phyloP scores from a whole-genome alignment of 169 alveolate genomes.

The Eimeria mitis region DNA sequence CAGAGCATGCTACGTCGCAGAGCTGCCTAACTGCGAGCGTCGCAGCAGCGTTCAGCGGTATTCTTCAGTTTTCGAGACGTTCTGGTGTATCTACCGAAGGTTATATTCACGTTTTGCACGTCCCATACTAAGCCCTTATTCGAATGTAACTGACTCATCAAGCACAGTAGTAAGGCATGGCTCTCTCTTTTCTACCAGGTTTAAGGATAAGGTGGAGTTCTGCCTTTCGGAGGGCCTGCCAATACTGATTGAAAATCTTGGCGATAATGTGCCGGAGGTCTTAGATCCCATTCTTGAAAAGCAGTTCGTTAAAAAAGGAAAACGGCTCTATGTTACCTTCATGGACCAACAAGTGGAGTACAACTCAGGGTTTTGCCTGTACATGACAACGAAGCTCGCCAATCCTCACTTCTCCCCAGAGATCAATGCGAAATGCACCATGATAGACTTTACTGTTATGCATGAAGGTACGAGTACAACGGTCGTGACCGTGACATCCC shows the following conservation, averaged over 20 bases:
- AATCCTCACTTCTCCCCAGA: constrained; percentile 99
- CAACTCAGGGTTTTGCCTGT: constrained; percentile 90
- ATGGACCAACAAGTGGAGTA: constrained; percentile 92
- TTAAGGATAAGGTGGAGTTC: constrained; percentile 95
- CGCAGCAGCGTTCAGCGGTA: not conserved
- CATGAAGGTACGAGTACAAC: constrained; percentile 86
- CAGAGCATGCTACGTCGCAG: not conserved
- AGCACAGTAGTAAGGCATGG: not conserved
- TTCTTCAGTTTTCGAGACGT: not conserved
- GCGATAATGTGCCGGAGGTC: constrained; percentile 97
- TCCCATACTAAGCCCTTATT: not conserved
- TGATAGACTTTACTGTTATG: constrained; percentile 98
- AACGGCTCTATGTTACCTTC: constrained; percentile 89
- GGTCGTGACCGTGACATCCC: not conserved
- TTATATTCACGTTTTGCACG: not conserved
- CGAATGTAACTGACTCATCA: not conserved
- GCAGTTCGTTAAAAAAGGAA: constrained; percentile 94
- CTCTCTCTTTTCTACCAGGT: constrained; percentile 80
- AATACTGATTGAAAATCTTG: constrained; percentile 97
- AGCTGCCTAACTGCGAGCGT: not conserved
- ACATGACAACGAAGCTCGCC: constrained; percentile 96
- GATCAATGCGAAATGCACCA: constrained; percentile 97
- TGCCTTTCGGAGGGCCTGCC: constrained; percentile 96
- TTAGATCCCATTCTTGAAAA: constrained; percentile 98
- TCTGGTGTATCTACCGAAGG: too few relatives aligned